phyloP scores from a whole-genome alignment of 202 grass and related monocot genomes.

The Eragrostis tef region DNA sequence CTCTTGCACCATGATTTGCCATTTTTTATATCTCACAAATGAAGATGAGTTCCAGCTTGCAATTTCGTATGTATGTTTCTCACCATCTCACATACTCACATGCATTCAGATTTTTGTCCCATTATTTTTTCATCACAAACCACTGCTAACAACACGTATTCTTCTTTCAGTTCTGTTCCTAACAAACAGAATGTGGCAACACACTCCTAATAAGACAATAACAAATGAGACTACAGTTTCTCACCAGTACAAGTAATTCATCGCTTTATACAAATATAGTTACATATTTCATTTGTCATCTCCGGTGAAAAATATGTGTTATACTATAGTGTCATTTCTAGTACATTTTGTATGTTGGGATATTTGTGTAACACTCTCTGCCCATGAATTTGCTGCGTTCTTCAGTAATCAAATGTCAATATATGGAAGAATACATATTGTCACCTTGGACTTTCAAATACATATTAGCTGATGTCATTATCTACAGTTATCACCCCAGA shows the following conservation, averaged over 20 bases:
- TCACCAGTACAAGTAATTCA: slow-evolving; percentile 22
- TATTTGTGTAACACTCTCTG: background rate
- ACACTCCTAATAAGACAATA: slow-evolving; percentile 3
- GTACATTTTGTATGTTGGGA: slow-evolving; percentile 20
- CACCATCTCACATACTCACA: too few species aligned
- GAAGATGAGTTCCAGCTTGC: too few species aligned
- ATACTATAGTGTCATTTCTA: background rate
- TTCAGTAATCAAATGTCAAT: slow-evolving; percentile 12
- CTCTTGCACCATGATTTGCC: too few species aligned
- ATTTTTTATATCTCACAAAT: too few species aligned
- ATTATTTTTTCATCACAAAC: slow-evolving; percentile 17
- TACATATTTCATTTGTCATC: slow-evolving; percentile 42
- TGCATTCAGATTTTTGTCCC: too few species aligned
- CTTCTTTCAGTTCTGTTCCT: slow-evolving; percentile 27
- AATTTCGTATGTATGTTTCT: too few species aligned
- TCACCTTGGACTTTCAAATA: slow-evolving; percentile 27
- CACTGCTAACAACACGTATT: background rate
- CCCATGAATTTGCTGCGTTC: slow-evolving; percentile 33
- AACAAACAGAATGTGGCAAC: background rate
- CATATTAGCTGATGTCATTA: slow-evolving; percentile 30
- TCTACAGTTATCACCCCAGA: background rate
- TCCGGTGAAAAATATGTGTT: slow-evolving; percentile 24
- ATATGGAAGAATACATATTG: slow-evolving; percentile 7
- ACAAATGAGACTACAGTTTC: slow-evolving; percentile 20
- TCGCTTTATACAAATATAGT: slow-evolving; percentile 43